Percentiles rank a stretch among this genome's conserved stretches.
These are phyloP conservation scores for Nyctanthes arbortristis DNA, from an alignment of 257 asterid genomes.

Conservation along the genomic window DNA sequence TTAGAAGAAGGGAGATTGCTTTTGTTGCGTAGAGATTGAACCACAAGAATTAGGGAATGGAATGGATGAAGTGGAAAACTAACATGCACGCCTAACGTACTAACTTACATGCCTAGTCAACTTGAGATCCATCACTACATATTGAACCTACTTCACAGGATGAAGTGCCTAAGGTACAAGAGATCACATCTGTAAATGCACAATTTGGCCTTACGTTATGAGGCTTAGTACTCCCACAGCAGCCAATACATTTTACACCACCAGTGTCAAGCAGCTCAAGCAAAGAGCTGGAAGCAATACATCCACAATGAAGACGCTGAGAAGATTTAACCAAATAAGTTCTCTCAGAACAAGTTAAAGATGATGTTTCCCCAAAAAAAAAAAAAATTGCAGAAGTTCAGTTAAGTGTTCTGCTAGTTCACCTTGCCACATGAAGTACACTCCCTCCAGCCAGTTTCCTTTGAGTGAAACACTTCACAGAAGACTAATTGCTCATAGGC, in stretches of 20 bases:
- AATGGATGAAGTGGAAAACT: too few relatives aligned
- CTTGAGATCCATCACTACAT: neutral
- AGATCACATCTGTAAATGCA: constrained; percentile 12
- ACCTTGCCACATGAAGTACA: constrained; percentile 92
- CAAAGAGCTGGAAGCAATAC: constrained; percentile 79
- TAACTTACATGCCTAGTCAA: too few relatives aligned
- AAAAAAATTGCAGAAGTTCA: neutral
- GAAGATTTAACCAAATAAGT: constrained; percentile 18
- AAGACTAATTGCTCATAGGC: constrained; percentile 74
- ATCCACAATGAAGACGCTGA: constrained; percentile 97
- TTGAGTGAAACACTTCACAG: constrained; percentile 82
- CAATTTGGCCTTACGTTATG: constrained; percentile 55
- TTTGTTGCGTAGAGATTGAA: neutral
- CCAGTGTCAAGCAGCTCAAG: constrained; percentile 79
- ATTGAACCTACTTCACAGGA: neutral
- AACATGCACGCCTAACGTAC: too few relatives aligned
- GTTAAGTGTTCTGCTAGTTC: constrained; percentile 17
- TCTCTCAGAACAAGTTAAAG: constrained; percentile 8
- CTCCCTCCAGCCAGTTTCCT: constrained; percentile 94
- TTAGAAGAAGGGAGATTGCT: neutral
- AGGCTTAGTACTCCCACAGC: constrained; percentile 50
- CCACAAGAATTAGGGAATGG: neutral
- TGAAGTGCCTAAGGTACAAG: constrained; percentile 3
- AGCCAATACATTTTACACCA: constrained; percentile 73
- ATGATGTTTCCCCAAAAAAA: constrained; percentile 4